Evolutionary conservation across 2,329 filamentous ascomycete genomes (phyloP).

Genomic region (Penicillium sp.): DNA sequence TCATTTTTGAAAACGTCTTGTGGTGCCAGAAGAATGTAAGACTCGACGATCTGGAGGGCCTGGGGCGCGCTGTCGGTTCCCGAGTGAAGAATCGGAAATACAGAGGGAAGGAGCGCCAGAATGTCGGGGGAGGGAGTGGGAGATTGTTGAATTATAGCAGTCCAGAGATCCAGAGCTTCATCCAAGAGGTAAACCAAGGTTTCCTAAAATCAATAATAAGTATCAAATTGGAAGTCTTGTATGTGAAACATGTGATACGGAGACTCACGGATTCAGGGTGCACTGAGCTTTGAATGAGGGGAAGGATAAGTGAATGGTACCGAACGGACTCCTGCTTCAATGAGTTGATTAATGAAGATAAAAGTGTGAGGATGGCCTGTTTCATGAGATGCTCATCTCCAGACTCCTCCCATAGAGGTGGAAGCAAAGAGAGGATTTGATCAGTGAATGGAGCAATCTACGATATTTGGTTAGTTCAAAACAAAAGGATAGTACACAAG

Average conservation of each 20-base stretch:
- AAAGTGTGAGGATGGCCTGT: conserved; percentile 82
- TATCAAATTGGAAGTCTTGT: background rate
- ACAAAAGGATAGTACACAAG: background rate
- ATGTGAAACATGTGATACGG: background rate
- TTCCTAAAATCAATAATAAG: conserved; percentile 36
- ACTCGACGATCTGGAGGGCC: conserved; percentile 64
- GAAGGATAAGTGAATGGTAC: conserved; percentile 77
- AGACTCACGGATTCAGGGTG: conserved; percentile 65
- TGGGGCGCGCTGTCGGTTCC: conserved; percentile 62
- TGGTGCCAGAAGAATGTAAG: conserved; percentile 66
- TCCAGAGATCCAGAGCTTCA: conserved; percentile 88
- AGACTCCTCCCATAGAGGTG: conserved; percentile 78
- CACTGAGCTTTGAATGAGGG: conserved; percentile 76
- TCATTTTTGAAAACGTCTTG: conserved; percentile 43
- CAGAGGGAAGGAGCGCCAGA: conserved; percentile 60
- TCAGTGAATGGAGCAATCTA: conserved; percentile 67
- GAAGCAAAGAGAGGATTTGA: conserved; percentile 75
- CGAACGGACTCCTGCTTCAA: conserved; percentile 74
- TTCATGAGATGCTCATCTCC: conserved; percentile 91
- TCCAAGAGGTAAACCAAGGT: conserved; percentile 81
- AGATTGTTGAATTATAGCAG: conserved; percentile 67
- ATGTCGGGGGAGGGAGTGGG: conserved; percentile 59
- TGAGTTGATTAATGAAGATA: conserved; percentile 79
- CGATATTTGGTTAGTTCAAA: conserved; percentile 2
- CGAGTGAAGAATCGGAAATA: conserved; percentile 65